Percentiles rank a stretch among this genome's conserved stretches.
Evolutionary conservation across 148 eudicot species (phyloP).

Genomic region (Linanthus parryae): DNA sequence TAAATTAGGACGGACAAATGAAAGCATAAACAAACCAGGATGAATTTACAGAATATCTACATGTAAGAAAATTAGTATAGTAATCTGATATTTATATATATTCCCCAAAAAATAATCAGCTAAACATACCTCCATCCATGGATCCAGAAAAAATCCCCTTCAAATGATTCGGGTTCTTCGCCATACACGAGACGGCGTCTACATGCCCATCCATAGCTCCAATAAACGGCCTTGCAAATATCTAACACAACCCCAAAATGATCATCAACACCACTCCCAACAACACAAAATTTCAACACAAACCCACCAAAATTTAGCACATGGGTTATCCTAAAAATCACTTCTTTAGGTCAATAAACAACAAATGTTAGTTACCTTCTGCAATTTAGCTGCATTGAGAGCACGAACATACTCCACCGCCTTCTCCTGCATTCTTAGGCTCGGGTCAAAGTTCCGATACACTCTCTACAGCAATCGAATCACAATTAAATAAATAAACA

Average conservation of each 20-base stretch:
- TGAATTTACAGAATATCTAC: too few relatives aligned
- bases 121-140: constrained; percentile 85
- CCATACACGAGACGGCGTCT: constrained; percentile 84
- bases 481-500: not conserved
- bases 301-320: too few relatives aligned
- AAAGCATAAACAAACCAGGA: too few relatives aligned
- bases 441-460: constrained; percentile 78
- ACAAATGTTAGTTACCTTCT: too few relatives aligned
- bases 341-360: too few relatives aligned
- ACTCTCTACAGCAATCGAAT: constrained; percentile 62
- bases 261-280: too few relatives aligned
- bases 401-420: constrained; percentile 89
- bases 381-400: constrained; percentile 80
- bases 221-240: constrained; percentile 85
- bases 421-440: constrained; percentile 78
- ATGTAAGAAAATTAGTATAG: too few relatives aligned
- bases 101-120: too few relatives aligned
- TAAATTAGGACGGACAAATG: too few relatives aligned
- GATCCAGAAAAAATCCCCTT: constrained; percentile 90
- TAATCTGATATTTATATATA: too few relatives aligned
- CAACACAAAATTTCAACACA: too few relatives aligned
- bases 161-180: constrained; percentile 74
- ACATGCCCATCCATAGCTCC: constrained; percentile 92
- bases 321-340: too few relatives aligned
- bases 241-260: constrained; percentile 26